phyloP scores from a whole-genome alignment of 371 early-diverging fungal genomes.

The Chytridium lagenaria region DNA sequence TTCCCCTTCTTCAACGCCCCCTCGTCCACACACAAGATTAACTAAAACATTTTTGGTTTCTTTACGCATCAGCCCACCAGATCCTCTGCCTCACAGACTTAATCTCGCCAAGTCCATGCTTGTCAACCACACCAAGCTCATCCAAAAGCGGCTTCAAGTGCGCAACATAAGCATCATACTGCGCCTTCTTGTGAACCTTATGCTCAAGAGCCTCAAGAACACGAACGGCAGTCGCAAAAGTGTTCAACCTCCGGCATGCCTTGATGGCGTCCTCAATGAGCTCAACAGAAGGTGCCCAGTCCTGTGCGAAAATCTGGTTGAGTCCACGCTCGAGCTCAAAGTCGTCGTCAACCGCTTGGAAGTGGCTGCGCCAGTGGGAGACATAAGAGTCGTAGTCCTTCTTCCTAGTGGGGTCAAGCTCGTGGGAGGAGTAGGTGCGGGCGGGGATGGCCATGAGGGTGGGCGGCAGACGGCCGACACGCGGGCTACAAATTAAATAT shows the following conservation, averaged over 20 bases:
- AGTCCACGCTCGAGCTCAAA: slow-evolving; percentile 96
- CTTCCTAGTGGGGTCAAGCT: slow-evolving; percentile 50
- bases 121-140: slow-evolving; percentile 86
- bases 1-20: too few species aligned
- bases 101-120: slow-evolving; percentile 78
- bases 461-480: slow-evolving; percentile 8
- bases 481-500: background rate
- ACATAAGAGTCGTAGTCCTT: slow-evolving; percentile 58
- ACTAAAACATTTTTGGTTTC: too few species aligned
- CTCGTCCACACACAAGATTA: too few species aligned
- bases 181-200: slow-evolving; percentile 81
- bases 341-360: slow-evolving; percentile 89
- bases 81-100: slow-evolving; percentile 47
- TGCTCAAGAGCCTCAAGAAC: slow-evolving; percentile 92
- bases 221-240: slow-evolving; percentile 90
- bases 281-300: slow-evolving; percentile 89
- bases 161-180: slow-evolving; percentile 87
- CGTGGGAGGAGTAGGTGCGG: slow-evolving; percentile 36
- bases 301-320: slow-evolving; percentile 93
- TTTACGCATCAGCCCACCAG: slow-evolving; percentile 44
- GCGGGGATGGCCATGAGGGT: slow-evolving; percentile 13
- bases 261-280: slow-evolving; percentile 87
- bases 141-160: slow-evolving; percentile 84
- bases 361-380: slow-evolving; percentile 60
- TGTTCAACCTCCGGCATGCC: slow-evolving; percentile 91